These are phyloP conservation scores for Colletotrichum viniferum DNA, from an alignment of 2,329 filamentous ascomycete genomes.

Conservation along the genomic window DNA sequence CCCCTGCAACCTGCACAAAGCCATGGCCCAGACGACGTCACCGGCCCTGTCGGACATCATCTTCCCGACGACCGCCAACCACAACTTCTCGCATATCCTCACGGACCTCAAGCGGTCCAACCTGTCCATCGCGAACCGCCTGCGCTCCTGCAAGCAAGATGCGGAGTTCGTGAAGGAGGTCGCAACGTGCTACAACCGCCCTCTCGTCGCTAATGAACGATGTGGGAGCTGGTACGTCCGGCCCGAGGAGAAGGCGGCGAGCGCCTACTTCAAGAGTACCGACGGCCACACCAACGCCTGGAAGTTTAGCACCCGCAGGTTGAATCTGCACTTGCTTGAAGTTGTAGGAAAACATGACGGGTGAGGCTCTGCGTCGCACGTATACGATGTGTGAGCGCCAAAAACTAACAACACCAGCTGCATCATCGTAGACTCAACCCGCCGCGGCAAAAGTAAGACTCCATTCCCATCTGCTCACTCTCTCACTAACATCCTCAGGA, in stretches of 20 bases:
- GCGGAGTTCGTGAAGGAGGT: constrained; percentile 74
- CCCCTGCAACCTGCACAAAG: not conserved
- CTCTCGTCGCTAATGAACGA: constrained; percentile 88
- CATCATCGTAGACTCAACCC: constrained; percentile 91
- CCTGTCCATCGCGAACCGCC: constrained; percentile 79
- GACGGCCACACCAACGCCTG: constrained; percentile 92
- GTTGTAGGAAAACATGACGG: constrained; percentile 71
- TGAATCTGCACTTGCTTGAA: constrained; percentile 83
- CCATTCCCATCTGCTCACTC: not conserved
- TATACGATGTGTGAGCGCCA: not conserved
- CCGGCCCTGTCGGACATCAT: constrained; percentile 45
- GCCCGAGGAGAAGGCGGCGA: constrained; percentile 67
- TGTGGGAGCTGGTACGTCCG: constrained; percentile 96
- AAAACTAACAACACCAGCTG: constrained; percentile 50
- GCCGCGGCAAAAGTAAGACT: constrained; percentile 79
- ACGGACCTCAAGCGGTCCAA: constrained; percentile 76
- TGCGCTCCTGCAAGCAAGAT: constrained; percentile 79
- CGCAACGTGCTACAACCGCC: constrained; percentile 60
- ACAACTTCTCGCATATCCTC: constrained; percentile 73
- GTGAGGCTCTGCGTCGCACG: constrained; percentile 42
- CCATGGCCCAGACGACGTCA: not conserved
- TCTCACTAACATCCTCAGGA: constrained; percentile 44
- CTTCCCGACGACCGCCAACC: constrained; percentile 57
- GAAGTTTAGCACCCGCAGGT: constrained; percentile 82
- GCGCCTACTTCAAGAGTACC: constrained; percentile 97